phyloP scores from a whole-genome alignment of 176 grass and related monocot genomes.

The Hsuehochloa calcarea region DNA sequence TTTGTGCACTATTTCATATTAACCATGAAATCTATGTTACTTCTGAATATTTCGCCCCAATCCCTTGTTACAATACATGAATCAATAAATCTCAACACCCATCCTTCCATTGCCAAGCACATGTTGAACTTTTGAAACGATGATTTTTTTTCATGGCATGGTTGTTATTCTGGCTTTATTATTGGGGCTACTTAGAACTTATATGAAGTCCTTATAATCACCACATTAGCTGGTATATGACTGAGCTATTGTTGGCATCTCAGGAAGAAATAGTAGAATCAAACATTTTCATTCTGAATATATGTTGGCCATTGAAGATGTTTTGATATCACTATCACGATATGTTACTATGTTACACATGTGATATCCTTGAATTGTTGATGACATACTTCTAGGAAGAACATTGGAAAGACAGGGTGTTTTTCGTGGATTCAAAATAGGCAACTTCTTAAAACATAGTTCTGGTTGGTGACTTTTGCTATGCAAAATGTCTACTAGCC shows the following conservation, averaged over 20 bases:
- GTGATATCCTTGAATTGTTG: not conserved
- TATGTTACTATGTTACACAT: not conserved
- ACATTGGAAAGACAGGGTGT: not conserved
- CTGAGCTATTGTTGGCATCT: conserved; percentile 3
- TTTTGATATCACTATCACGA: not conserved
- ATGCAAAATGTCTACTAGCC: not conserved
- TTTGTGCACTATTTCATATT: conserved; percentile 19
- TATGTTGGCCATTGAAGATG: not conserved
- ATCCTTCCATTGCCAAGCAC: not conserved
- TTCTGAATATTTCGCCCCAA: not conserved
- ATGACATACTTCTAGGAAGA: not conserved
- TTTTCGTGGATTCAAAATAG: not conserved
- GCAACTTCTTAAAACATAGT: not conserved
- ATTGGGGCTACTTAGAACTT: not conserved
- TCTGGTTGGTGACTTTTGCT: not conserved
- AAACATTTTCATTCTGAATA: not conserved
- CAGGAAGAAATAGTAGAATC: not conserved
- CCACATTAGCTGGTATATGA: not conserved
- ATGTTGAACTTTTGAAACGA: not conserved
- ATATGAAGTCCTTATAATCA: not conserved
- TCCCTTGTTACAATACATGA: not conserved
- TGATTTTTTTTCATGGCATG: not conserved
- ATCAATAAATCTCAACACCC: not conserved
- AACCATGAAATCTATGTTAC: not conserved
- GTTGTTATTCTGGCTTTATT: not conserved